phyloP scores from a whole-genome alignment of 1,139 yeast genomes.

The Suhomyces bribrorum region DNA sequence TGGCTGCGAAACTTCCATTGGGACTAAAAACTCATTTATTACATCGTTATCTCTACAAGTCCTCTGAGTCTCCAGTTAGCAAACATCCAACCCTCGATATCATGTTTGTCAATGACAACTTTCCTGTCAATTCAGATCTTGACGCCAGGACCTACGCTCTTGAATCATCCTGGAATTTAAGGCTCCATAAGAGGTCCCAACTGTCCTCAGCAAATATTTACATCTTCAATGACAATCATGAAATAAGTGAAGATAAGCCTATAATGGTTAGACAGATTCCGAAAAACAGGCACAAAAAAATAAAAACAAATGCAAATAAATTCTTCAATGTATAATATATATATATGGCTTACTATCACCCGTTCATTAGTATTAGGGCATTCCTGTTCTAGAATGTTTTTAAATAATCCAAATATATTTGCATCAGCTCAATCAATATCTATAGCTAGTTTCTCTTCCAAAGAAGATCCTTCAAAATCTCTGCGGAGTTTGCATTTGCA shows the following conservation, averaged over 20 bases:
- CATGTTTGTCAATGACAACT: constrained; percentile 18
- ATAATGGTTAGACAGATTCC: background rate
- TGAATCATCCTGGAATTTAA: constrained; percentile 12
- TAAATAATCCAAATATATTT: too few species aligned
- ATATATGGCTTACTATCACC: background rate
- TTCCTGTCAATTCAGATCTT: background rate
- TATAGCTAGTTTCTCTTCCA: constrained; percentile 13
- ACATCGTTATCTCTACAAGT: constrained; percentile 4
- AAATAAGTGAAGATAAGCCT: background rate
- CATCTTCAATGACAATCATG: constrained; percentile 12
- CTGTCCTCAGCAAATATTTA: constrained; percentile 5
- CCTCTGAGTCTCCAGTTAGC: background rate
- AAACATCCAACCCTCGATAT: constrained; percentile 22
- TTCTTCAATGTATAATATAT: constrained; percentile 14
- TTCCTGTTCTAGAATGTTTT: too few species aligned
- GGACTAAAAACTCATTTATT: constrained; percentile 28
- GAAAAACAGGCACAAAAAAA: constrained; percentile 2
- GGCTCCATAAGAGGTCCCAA: constrained; percentile 9
- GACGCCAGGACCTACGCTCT: constrained; percentile 6
- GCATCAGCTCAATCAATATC: background rate
- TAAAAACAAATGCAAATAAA: constrained; percentile 15
- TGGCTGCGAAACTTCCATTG: constrained; percentile 27
- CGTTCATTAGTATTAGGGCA: too few species aligned
- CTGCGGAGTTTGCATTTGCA: constrained; percentile 12
- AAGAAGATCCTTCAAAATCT: constrained; percentile 13